Conservation (phyloP, 495 filamentous ascomycete genomes). For the Aspergillus diversus region DNA sequence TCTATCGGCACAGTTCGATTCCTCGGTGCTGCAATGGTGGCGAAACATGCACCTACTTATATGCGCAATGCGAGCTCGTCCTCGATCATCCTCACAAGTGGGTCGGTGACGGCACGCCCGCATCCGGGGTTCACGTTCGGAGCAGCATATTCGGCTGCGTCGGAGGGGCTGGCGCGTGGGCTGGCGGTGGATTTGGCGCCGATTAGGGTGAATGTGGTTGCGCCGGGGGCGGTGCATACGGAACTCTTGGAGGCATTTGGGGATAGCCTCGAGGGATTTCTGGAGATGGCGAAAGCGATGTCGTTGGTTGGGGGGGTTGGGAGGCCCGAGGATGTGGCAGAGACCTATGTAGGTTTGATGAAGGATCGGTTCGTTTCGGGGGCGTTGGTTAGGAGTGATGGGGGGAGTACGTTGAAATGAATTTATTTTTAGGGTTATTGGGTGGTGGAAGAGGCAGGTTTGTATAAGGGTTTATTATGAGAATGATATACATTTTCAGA, state of each 20-base stretch:
- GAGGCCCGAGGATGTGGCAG: conserved; percentile 59
- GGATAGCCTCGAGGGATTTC: conserved; percentile 27
- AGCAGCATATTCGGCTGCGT: conserved; percentile 37
- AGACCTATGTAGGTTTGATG: conserved; percentile 68
- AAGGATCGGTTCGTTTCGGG: conserved; percentile 61
- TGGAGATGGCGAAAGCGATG: conserved; percentile 29
- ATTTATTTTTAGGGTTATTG: too few species aligned
- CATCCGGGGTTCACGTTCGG: conserved; percentile 43
- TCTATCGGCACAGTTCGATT: conserved; percentile 52
- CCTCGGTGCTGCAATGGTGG: conserved; percentile 48
- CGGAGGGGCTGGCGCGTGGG: conserved; percentile 48
- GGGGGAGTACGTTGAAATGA: conserved; percentile 34
- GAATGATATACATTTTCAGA: too few species aligned
- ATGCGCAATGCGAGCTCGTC: conserved; percentile 40
- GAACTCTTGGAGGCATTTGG: conserved; percentile 44
- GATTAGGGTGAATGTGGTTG: conserved; percentile 62
- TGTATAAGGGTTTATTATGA: too few species aligned
- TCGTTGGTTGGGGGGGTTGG: conserved; percentile 52
- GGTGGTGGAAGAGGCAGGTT: not conserved
- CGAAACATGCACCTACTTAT: conserved; percentile 51
- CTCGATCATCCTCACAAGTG: conserved; percentile 60
- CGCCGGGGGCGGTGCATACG: conserved; percentile 59
- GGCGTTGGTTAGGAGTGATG: conserved; percentile 42
- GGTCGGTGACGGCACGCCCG: conserved; percentile 50
- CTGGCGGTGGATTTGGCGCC: conserved; percentile 63